Evolutionary conservation across 2,329 filamentous ascomycete species (phyloP).

Genomic region (Penicillium polonicum): DNA sequence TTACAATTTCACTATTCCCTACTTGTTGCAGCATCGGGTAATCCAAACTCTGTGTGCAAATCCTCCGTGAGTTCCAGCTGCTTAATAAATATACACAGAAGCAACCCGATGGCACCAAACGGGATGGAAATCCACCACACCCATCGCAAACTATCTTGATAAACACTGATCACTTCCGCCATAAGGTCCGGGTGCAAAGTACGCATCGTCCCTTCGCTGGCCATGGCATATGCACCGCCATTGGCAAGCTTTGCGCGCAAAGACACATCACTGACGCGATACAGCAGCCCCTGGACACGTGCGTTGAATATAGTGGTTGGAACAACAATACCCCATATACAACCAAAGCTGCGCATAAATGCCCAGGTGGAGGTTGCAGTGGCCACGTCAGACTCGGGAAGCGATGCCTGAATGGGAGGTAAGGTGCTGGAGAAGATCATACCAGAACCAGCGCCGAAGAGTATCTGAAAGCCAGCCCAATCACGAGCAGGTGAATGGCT

Average conservation of each 20-base stretch:
- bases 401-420: slow-evolving; percentile 30
- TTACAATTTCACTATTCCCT: background rate
- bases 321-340: slow-evolving; percentile 33
- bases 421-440: slow-evolving; percentile 26
- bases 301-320: slow-evolving; percentile 35
- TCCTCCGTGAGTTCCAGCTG: slow-evolving; percentile 19
- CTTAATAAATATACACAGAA: slow-evolving; percentile 36
- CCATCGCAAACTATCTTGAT: slow-evolving; percentile 34
- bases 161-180: slow-evolving; percentile 35
- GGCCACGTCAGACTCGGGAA: slow-evolving; percentile 31
- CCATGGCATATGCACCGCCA: slow-evolving; percentile 27
- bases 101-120: slow-evolving; percentile 34
- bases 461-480: slow-evolving; percentile 34
- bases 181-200: background rate
- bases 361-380: slow-evolving; percentile 28
- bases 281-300: slow-evolving; percentile 17
- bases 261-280: slow-evolving; percentile 12
- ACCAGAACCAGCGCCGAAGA: slow-evolving; percentile 29
- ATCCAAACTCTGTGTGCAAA: slow-evolving; percentile 2
- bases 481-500: slow-evolving; percentile 22
- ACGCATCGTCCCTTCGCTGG: slow-evolving; percentile 8
- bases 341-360: slow-evolving; percentile 34
- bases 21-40: slow-evolving; percentile 48
- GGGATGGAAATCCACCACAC: slow-evolving; percentile 42
- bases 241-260: slow-evolving; percentile 11